Percentiles rank a stretch among this genome's conserved stretches.
These are phyloP conservation scores for Brettanomyces sp. DNA, from an alignment of 805 yeast species.

Conservation along the genomic window DNA sequence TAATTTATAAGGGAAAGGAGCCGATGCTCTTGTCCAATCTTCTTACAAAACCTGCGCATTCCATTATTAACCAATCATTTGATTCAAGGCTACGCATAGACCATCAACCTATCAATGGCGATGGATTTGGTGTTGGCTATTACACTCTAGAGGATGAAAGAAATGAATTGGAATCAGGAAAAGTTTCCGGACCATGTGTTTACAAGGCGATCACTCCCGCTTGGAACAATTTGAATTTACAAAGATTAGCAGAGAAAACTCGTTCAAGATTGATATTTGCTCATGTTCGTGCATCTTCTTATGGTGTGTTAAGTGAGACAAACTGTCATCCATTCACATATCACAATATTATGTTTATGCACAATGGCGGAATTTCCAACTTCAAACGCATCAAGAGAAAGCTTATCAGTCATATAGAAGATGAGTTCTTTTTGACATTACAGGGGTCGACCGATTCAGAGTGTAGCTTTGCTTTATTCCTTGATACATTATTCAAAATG, in stretches of 20 bases:
- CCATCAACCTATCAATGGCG: constrained; percentile 91
- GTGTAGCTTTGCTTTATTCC: constrained; percentile 82
- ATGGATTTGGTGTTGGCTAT: constrained; percentile 97
- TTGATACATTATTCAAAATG: constrained; percentile 65
- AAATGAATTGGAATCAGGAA: constrained; percentile 5
- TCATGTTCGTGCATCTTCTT: constrained; percentile 92
- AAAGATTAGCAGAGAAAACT: constrained; percentile 80
- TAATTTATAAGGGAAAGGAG: constrained; percentile 87
- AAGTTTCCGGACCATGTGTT: constrained; percentile 59
- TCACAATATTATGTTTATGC: constrained; percentile 91
- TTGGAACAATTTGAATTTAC: constrained; percentile 91
- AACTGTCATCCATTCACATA: constrained; percentile 95
- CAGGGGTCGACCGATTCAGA: constrained; percentile 97
- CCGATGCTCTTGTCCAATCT: constrained; percentile 79
- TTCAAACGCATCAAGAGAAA: constrained; percentile 66
- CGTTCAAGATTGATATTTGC: constrained; percentile 80
- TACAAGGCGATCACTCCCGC: constrained; percentile 96
- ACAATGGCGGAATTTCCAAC: constrained; percentile 82
- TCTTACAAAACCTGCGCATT: constrained; percentile 91
- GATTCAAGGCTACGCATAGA: constrained; percentile 85
- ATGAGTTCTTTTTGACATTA: constrained; percentile 66
- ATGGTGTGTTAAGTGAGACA: constrained; percentile 89
- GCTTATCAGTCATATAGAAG: constrained; percentile 63
- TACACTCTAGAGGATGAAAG: constrained; percentile 50
- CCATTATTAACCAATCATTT: constrained; percentile 92